Base-by-base conservation (phyloP, 208 protist genomes). In the Leishmania aethiopica region DNA sequence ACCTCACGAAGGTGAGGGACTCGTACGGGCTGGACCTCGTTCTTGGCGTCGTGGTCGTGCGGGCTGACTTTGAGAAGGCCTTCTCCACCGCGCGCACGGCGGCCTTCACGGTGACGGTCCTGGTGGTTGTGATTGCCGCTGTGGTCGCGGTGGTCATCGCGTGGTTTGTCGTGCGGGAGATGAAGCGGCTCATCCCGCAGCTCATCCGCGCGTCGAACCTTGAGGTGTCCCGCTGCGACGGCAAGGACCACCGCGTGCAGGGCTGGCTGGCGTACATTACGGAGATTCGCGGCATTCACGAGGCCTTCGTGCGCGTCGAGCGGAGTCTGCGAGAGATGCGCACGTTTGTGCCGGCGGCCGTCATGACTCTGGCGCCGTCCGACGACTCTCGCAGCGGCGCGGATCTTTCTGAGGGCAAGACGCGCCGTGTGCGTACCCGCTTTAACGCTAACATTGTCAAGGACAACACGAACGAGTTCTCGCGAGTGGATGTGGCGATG, bases 381-480 rank as follows among this genome's bases (percentile, higher is more conserved):
- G 83, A 86, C 49, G 83, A 62, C 45, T 86, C 83, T 22, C 64
- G 37, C 49, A 73, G 53, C 79, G 78, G 73, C 73, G 15, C 55
- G 69, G 78, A 82, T 28, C 47, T 81, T 17, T 73, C 40, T 60
- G 80, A 84, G 64, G 81, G 77, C 57, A 79, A 79, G 72, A 84
- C 80, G 73, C 84, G 69, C 60, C 86, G 80, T 17, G 86, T 70
- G 64, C 79, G 75, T 82, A 94, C 79, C n/a, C 79, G 88, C 57
- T 87, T 94, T 67, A 94, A 94, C 81, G 84, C 88, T n/a, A 85
- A 89, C 59, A 90, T 94, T 32, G 88, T 94, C 42, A 95, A 90
- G 77, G 89, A 95, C 53, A 81, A 89, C 60, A 83, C 88, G 13
- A 95, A 95, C 80, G 79, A 82, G 75, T 95, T 95, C 80, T 76